Percentiles rank a stretch among this genome's conserved stretches.
Evolutionary conservation across 2,329 filamentous ascomycete genomes (phyloP).

Genomic region (Penicillium sp.): DNA sequence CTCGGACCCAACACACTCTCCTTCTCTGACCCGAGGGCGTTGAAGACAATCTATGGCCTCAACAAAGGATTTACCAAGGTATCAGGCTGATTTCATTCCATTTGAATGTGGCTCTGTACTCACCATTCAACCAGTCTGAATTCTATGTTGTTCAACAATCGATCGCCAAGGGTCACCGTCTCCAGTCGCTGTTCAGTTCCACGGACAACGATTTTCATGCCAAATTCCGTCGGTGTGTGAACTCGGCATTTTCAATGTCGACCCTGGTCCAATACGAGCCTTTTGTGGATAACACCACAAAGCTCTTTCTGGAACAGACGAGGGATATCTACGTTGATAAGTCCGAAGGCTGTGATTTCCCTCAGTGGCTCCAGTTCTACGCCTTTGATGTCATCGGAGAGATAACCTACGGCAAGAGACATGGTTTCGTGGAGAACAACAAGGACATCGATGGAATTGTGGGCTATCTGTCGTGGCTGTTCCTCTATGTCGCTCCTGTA

Average conservation of each 20-base stretch:
- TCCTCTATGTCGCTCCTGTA: conserved; percentile 15
- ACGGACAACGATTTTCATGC: conserved; percentile 68
- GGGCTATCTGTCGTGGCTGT: conserved; percentile 49
- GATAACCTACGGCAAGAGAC: conserved; percentile 71
- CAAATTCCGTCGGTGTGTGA: conserved; percentile 70
- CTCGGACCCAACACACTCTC: conserved; percentile 70
- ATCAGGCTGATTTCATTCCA: neutral
- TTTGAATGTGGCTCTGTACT: neutral
- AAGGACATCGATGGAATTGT: conserved; percentile 75
- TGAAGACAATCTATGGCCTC: conserved; percentile 69
- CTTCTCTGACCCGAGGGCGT: conserved; percentile 68
- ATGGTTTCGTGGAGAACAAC: conserved; percentile 73
- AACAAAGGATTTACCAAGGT: conserved; percentile 81
- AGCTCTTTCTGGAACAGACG: conserved; percentile 65
- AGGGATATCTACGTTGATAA: conserved; percentile 51
- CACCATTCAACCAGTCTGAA: conserved; percentile 11
- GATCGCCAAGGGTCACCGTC: conserved; percentile 15
- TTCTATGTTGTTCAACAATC: conserved; percentile 21
- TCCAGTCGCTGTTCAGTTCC: conserved; percentile 18
- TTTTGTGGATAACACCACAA: conserved; percentile 71
- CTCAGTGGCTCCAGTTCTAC: conserved; percentile 70
- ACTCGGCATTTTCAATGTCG: conserved; percentile 73
- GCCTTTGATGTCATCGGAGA: conserved; percentile 82
- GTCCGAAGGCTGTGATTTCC: conserved; percentile 20
- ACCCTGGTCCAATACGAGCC: conserved; percentile 75